Evolutionary conservation across 192 early-diverging fungal species (phyloP).

Genomic region (Gorgonomyces haynaldii): DNA sequence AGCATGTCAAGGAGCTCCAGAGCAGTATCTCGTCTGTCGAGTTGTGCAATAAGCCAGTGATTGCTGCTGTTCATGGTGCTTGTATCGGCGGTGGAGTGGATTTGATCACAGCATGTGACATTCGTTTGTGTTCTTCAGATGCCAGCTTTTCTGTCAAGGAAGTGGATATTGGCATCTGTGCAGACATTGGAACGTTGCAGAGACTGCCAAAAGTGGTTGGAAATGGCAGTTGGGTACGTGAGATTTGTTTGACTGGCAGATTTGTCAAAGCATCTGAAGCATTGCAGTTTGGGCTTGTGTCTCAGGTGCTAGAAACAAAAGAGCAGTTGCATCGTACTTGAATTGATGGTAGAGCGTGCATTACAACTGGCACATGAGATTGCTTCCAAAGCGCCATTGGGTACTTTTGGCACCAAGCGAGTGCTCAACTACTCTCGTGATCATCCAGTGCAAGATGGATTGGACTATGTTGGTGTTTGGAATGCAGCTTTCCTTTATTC

Average conservation of each 20-base stretch:
- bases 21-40: constrained; percentile 63
- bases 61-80: constrained; percentile 71
- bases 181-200: constrained; percentile 89
- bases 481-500: constrained; percentile 74
- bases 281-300: constrained; percentile 44
- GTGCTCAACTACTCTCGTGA: constrained; percentile 85
- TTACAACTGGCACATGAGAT: constrained; percentile 60
- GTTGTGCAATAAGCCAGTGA: constrained; percentile 73
- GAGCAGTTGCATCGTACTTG: constrained; percentile 38
- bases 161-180: constrained; percentile 87
- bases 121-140: constrained; percentile 67
- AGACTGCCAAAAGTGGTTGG: constrained; percentile 89
- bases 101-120: constrained; percentile 83
- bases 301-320: constrained; percentile 31
- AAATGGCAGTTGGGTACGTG: constrained; percentile 82
- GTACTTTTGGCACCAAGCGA: constrained; percentile 73
- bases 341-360: constrained; percentile 37
- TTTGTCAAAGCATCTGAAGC: constrained; percentile 56
- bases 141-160: constrained; percentile 80
- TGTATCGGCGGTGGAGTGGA: constrained; percentile 84
- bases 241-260: constrained; percentile 77
- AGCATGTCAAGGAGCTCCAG: constrained; percentile 20
- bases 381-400: constrained; percentile 83
- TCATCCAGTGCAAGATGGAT: constrained; percentile 78
- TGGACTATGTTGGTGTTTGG: constrained; percentile 82